Base-by-base conservation (phyloP, 2,329 filamentous ascomycete species). In the Cercospora nicotianae region DNA sequence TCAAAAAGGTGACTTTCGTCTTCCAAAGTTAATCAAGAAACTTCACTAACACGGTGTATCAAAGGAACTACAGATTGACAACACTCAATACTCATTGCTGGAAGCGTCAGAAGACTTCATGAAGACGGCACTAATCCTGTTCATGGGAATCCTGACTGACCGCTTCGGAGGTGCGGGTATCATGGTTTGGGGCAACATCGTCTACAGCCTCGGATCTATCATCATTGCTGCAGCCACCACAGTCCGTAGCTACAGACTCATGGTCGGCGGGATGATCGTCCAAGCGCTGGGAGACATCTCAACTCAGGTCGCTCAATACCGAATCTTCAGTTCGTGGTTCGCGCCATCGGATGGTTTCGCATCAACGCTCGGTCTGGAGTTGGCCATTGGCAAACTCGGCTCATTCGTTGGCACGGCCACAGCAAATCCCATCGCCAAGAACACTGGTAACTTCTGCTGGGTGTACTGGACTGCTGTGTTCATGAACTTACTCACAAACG, bases 251-350 rank as follows among this genome's bases (percentile, higher is more conserved):
- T 89, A 85, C 76, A 82, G 83, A 18, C 86, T 89, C 74, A 89
- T 89, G 87, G 83, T 89, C 42, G 82, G 81, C 16, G 87, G 86
- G 1, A 78, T 83, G 39, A 79, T 89, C 1, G 77, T 89, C 12
- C 81, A 85, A 30, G 83, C 87, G 0, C 76, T 89, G 0, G 87
- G 87, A n/a, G 87, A 89, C 68, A 87, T 89, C 20, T 85, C 87
- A 0, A 89, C 87, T 0, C 87, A 89, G 71, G 82, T 89, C 31
- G 87, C 87, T 0, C 87, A 89, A 74, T 89, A 89, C 75, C 88
- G 89, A 68, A 84, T 89, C 69, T 89, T 89, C 72, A 87, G 86
- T 0, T 87, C 86, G 0, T 89, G 87, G 87, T 89, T 89, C 69
- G 81, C 87, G 0, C 87, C 87, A 0, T 86, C 82, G 7, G 83